These are phyloP conservation scores for Oryza australiensis DNA, from an alignment of 176 grass and related monocot genomes.

Conservation along the genomic window DNA sequence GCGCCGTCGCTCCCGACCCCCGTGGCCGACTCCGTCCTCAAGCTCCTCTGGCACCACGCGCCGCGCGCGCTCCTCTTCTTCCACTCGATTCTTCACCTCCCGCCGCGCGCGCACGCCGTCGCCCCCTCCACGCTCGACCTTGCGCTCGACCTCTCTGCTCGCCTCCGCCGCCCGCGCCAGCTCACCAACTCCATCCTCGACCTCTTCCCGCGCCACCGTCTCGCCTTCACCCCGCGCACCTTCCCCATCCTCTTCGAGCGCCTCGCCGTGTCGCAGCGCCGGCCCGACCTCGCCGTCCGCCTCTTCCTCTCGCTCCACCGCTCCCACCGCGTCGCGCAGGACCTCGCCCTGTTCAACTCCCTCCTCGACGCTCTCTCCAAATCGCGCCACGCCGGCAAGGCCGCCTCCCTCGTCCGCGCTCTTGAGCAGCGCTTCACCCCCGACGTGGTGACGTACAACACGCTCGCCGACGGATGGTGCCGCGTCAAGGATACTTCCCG, in stretches of 20 bases:
- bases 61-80: conserved; percentile 92
- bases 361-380: conserved; percentile 80
- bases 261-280: conserved; percentile 54
- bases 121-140: conserved; percentile 67
- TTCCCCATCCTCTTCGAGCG: conserved; percentile 79
- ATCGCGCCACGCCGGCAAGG: conserved; percentile 68
- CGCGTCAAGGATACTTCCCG: conserved; percentile 73
- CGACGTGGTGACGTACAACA: conserved; percentile 81
- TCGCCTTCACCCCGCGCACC: conserved; percentile 70
- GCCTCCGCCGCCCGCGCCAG: conserved; percentile 53
- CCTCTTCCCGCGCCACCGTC: conserved; percentile 52
- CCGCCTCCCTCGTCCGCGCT: conserved; percentile 67
- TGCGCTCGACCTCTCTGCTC: conserved; percentile 75
- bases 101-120: conserved; percentile 39
- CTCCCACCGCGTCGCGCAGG: conserved; percentile 55
- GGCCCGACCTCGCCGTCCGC: conserved; percentile 74
- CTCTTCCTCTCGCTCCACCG: conserved; percentile 86
- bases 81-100: conserved; percentile 72
- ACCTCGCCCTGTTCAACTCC: conserved; percentile 68
- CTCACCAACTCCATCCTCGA: conserved; percentile 58
- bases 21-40: conserved; percentile 64
- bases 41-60: conserved; percentile 73
- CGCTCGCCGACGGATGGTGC: conserved; percentile 88
- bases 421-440: conserved; percentile 59
- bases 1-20: conserved; percentile 24